phyloP scores from a whole-genome alignment of 768 basidiomycete species.

The Macrolepiota fuliginosa region DNA sequence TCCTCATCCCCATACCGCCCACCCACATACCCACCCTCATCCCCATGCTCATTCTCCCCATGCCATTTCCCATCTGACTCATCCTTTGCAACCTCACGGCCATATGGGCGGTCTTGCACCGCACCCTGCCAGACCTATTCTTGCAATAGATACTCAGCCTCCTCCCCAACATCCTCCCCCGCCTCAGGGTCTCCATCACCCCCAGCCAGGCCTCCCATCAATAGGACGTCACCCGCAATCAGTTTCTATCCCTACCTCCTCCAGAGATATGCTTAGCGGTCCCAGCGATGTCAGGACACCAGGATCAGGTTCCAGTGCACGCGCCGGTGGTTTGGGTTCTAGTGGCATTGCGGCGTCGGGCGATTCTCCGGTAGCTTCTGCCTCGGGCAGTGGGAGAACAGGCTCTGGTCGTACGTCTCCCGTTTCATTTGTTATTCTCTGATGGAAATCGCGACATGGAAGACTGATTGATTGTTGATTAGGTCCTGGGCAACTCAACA shows the following conservation, averaged over 20 bases:
- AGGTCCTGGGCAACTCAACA: slow-evolving; percentile 5
- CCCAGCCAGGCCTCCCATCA: slow-evolving; percentile 4
- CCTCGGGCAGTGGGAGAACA: slow-evolving; percentile 10
- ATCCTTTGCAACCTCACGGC: slow-evolving; percentile 30
- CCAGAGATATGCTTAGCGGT: slow-evolving; percentile 4
- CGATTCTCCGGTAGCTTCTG: slow-evolving; percentile 11
- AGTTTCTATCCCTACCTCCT: slow-evolving; percentile 5
- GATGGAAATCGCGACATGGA: slow-evolving; percentile 3
- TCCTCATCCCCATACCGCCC: slow-evolving; percentile 43
- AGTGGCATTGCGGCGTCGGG: slow-evolving; percentile 10
- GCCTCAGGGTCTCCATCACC: slow-evolving; percentile 8
- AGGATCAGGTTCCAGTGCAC: slow-evolving; percentile 6
- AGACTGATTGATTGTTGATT: slow-evolving; percentile 6
- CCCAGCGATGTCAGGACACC: slow-evolving; percentile 4
- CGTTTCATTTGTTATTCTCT: background rate
- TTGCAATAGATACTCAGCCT: slow-evolving; percentile 31
- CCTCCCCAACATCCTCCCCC: slow-evolving; percentile 22
- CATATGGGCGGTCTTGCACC: slow-evolving; percentile 14
- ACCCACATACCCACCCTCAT: slow-evolving; percentile 31
- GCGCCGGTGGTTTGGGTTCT: slow-evolving; percentile 7
- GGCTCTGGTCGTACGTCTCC: slow-evolving; percentile 9
- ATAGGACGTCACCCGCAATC: background rate
- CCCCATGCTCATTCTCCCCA: slow-evolving; percentile 38
- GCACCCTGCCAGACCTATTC: slow-evolving; percentile 28
- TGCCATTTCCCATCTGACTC: slow-evolving; percentile 50